Evolutionary conservation across 805 yeast genomes (phyloP).

Genomic region (Wickerhamiella lipophila): DNA sequence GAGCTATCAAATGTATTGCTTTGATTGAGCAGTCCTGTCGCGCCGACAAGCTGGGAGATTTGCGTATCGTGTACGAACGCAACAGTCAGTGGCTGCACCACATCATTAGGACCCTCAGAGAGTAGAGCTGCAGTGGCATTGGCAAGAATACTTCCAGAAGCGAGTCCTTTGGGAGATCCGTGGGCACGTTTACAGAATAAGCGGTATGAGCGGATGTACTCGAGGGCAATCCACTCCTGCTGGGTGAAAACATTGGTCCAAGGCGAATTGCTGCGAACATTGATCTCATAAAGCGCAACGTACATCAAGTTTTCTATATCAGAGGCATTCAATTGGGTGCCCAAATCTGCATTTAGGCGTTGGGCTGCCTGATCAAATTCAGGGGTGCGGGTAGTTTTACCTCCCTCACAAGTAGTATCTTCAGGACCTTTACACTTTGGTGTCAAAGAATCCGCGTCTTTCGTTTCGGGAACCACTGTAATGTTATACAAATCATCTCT

Average conservation of each 20-base stretch:
- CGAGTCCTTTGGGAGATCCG: conserved; percentile 33
- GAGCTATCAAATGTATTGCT: conserved; percentile 33
- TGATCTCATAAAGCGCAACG: conserved; percentile 41
- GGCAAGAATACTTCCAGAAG: conserved; percentile 36
- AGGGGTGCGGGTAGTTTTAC: conserved; percentile 14
- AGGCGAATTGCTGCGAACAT: conserved; percentile 36
- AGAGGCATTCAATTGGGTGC: conserved; percentile 30
- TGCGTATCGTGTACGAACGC: conserved; percentile 48
- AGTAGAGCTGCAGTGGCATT: conserved; percentile 38
- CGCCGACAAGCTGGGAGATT: conserved; percentile 37
- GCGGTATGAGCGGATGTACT: conserved; percentile 33
- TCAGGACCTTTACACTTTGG: conserved; percentile 26
- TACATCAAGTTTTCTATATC: conserved; percentile 35
- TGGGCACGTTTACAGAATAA: conserved; percentile 40
- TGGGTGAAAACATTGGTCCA: conserved; percentile 35
- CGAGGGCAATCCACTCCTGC: conserved; percentile 36
- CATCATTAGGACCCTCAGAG: conserved; percentile 29
- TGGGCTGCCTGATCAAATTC: conserved; percentile 22
- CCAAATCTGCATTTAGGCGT: conserved; percentile 26
- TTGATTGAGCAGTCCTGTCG: conserved; percentile 37
- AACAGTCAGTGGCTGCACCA: conserved; percentile 30
- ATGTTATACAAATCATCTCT: conserved; percentile 30
- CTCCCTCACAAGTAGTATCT: conserved; percentile 4
- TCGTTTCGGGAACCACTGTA: conserved; percentile 34
- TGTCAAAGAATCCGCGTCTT: conserved; percentile 42